These are phyloP conservation scores for Articulospora tetracladia DNA, from an alignment of 495 filamentous ascomycete genomes.

Conservation along the genomic window DNA sequence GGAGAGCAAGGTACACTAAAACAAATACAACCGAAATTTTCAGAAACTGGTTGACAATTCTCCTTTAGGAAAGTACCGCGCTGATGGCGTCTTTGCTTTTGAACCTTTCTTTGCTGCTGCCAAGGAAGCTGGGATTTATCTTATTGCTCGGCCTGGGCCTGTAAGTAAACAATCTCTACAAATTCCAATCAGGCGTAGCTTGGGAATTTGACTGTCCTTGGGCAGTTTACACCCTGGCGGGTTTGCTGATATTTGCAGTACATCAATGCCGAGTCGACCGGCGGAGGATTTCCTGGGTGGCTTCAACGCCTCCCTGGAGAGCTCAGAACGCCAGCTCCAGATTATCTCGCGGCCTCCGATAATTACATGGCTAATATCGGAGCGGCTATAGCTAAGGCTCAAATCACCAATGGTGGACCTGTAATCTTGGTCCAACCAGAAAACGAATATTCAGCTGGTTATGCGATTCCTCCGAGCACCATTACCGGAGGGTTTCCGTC, in stretches of 20 bases:
- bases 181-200: not conserved
- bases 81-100: constrained; percentile 65
- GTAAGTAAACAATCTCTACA: constrained; percentile 27
- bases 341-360: constrained; percentile 63
- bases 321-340: constrained; percentile 54
- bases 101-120: constrained; percentile 73
- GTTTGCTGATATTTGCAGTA: constrained; percentile 33
- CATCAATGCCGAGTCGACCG: constrained; percentile 54
- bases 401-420: constrained; percentile 77
- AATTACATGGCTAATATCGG: constrained; percentile 54
- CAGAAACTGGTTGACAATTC: not conserved
- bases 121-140: constrained; percentile 63
- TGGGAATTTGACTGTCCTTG: no score
- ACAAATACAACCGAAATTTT: not conserved
- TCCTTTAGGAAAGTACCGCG: constrained; percentile 47
- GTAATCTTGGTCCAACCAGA: constrained; percentile 77
- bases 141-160: constrained; percentile 49
- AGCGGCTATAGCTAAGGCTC: constrained; percentile 63
- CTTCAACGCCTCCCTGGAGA: constrained; percentile 57
- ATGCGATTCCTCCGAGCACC: constrained; percentile 3
- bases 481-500: constrained; percentile 46
- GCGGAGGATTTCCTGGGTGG: constrained; percentile 51
- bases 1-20: constrained; percentile 53
- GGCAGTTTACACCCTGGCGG: no score
- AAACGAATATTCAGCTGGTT: constrained; percentile 61